Base-by-base conservation (phyloP, 208 protist genomes). In the Vickermania ingenoplastis region DNA sequence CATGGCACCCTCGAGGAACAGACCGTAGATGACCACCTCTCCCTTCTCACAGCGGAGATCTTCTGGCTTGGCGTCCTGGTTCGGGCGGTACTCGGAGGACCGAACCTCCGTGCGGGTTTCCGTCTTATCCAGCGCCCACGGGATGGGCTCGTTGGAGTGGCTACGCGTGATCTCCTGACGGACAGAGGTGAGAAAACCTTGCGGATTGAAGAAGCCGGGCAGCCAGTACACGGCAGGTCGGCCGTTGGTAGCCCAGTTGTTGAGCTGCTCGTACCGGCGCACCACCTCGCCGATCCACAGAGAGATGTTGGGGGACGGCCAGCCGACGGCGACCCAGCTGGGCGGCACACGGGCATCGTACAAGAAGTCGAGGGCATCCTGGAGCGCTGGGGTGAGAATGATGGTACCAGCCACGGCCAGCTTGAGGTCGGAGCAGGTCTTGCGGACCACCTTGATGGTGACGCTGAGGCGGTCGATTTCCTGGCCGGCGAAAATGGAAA, bases 161-260 rank as follows among this genome's bases (percentile, higher is more conserved):
- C 88, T 91, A 31, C 93, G 82, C 1, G 91, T 95, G 59, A 97
- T 94, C 63, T 99, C 97, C 81, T 99, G 97, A 30, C 96, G 89
- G 59, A 99, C 92, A n/a, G 97, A 96, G 17, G 98, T 99, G 31
- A 99, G 82, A 79, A 99, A 99, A 45, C 97, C 92, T 65, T 97
- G 95, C 49, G 97, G 97, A 87, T 99, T 99, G 86, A 98, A 99
- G 81, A 99, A 99, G 53, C 97, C 97, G n/a, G 94, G 87, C 13
- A 98, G 75, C 97, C 97, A 99, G 79, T 95, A 99, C 48, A 92
- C 85, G 51, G 77, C 77, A 31, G 97, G 97, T 0, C 95, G 86
- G 7, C 94, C 97, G 13, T 75, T 83, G 41, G 54, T 53, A 13
- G 97, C 77, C 97, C 97, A 99, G 24, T 51, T 73, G 61, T 91